Base-by-base conservation (phyloP, 371 early-diverging fungal species). In the Phascolomyces articulosus region DNA sequence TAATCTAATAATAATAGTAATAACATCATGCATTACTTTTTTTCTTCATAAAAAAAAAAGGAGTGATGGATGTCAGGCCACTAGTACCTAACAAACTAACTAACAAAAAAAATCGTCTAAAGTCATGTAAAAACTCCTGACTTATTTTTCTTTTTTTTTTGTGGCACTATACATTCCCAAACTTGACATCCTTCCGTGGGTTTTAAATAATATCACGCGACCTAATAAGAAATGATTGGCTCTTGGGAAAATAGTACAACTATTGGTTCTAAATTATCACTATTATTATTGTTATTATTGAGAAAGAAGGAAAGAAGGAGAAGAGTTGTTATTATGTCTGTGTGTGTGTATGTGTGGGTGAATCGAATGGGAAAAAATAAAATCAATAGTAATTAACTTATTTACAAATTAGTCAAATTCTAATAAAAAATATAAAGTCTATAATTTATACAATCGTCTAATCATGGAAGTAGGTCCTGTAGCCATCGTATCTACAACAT, bases 381-480 rank as follows among this genome's bases (percentile, higher is more conserved):
- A n/a, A n/a, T n/a, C n/a, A n/a, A n/a, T n/a, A n/a, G n/a, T n/a
- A n/a, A n/a, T n/a, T n/a, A n/a, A n/a, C n/a, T n/a, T n/a, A n/a
- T n/a, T n/a, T n/a, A n/a, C n/a, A n/a, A n/a, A n/a, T n/a, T n/a
- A n/a, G n/a, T n/a, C n/a, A n/a, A n/a, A n/a, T n/a, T n/a, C n/a
- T n/a, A n/a, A n/a, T n/a, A n/a, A n/a, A n/a, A n/a, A n/a, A n/a
- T n/a, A n/a, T n/a, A n/a, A n/a, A n/a, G n/a, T n/a, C 38, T 47
- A 62, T 21, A 62, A 3, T 40, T 62, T 62, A 29, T 54, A 62
- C 21, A 62, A 40, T 20, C 62, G 62, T 10, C 54, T 34, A 34
- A 34, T 34, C 6, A 9, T 34, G 34, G 34, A 34, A 9, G 34
- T 34, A n/a, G n/a, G n/a, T n/a, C n/a, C n/a, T n/a, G n/a, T n/a